phyloP scores from a whole-genome alignment of 257 asterid genomes.

The Przewalskia tangutica region DNA sequence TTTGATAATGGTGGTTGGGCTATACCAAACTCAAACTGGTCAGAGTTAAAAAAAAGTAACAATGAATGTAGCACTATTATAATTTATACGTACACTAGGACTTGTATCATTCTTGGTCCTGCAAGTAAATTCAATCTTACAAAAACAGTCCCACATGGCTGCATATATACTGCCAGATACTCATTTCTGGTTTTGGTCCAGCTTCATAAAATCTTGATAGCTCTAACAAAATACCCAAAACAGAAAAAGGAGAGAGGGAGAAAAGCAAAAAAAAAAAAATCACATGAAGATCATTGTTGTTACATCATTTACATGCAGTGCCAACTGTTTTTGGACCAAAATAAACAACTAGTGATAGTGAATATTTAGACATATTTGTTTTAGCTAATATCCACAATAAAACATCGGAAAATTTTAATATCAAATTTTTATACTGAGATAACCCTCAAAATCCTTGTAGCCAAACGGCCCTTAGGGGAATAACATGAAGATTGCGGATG shows the following conservation, averaged over 20 bases:
- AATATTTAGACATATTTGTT: background rate
- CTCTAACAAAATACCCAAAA: background rate
- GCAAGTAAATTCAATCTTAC: background rate
- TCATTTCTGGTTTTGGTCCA: constrained; percentile 1
- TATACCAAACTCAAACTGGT: background rate
- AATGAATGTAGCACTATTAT: background rate
- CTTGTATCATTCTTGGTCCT: constrained; percentile 5
- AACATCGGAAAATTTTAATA: background rate
- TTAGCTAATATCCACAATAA: no score
- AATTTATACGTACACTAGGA: background rate
- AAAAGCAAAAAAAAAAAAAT: background rate
- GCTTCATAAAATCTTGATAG: background rate
- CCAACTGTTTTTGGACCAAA: constrained; percentile 1
- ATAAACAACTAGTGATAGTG: background rate
- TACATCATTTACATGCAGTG: background rate
- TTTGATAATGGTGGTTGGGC: no score
- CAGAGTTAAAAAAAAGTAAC: background rate
- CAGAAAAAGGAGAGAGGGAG: background rate
- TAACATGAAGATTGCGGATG: no score
- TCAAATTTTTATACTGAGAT: no score
- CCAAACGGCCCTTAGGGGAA: background rate
- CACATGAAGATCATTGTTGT: background rate
- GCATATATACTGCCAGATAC: background rate
- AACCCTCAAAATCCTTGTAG: background rate
- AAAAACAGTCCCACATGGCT: background rate